These are phyloP conservation scores for Lomentospora prolificans DNA, from an alignment of 2,329 filamentous ascomycete genomes.

Conservation along the genomic window DNA sequence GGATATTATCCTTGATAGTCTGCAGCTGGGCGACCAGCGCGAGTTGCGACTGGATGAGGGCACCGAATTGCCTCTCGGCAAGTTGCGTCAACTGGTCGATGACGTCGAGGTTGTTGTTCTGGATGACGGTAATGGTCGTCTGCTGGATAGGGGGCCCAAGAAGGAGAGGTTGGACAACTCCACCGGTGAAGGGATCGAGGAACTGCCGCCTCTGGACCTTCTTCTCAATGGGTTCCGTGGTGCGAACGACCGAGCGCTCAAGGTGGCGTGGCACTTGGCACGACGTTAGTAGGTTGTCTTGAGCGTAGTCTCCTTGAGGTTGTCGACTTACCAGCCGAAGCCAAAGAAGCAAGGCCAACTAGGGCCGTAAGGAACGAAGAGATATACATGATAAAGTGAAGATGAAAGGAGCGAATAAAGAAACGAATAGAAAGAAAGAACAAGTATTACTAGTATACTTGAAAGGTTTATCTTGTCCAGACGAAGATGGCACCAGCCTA, in stretches of 20 bases:
- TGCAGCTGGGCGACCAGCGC: slow-evolving; percentile 26
- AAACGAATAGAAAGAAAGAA: neutral
- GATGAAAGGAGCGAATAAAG: neutral
- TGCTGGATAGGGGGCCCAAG: slow-evolving; percentile 18
- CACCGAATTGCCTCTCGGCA: slow-evolving; percentile 27
- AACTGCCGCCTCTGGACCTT: slow-evolving; percentile 12
- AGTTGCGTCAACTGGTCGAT: slow-evolving; percentile 22
- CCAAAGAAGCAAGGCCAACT: slow-evolving; percentile 18
- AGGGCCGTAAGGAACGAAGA: slow-evolving; percentile 13
- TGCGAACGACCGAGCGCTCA: neutral
- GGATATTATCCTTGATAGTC: slow-evolving; percentile 31
- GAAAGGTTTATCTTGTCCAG: neutral
- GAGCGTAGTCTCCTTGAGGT: too few relatives aligned
- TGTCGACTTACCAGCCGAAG: slow-evolving; percentile 17
- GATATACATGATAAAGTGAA: slow-evolving; percentile 7
- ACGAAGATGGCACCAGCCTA: neutral
- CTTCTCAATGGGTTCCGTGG: neutral
- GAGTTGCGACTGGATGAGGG: slow-evolving; percentile 25
- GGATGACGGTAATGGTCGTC: slow-evolving; percentile 22
- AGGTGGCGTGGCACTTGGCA: neutral
- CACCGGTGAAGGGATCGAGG: slow-evolving; percentile 11
- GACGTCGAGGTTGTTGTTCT: slow-evolving; percentile 27
- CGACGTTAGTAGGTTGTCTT: neutral
- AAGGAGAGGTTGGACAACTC: neutral
- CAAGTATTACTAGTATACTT: neutral